Conservation (phyloP, 2,329 filamentous ascomycete genomes). For the Colletotrichum navitas region DNA sequence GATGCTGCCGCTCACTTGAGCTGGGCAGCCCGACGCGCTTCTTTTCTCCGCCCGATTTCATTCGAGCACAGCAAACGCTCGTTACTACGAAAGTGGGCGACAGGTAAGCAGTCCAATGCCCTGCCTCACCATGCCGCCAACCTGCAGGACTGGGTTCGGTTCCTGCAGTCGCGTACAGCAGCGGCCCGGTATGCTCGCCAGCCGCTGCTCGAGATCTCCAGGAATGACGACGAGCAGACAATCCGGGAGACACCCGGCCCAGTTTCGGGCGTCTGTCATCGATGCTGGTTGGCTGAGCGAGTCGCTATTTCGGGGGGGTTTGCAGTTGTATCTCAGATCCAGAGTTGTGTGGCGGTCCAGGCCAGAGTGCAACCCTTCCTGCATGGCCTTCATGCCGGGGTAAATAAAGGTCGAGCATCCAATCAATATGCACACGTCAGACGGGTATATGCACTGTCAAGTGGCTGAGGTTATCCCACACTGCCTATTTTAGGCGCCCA, state of each 20-base stretch:
- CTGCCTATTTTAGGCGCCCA: conserved; percentile 33
- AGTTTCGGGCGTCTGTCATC: conserved; percentile 37
- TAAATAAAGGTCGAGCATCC: conserved; percentile 17
- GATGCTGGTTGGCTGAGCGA: conserved; percentile 35
- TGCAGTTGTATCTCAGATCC: conserved; percentile 32
- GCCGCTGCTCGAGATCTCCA: conserved; percentile 32
- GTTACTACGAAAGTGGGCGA: conserved; percentile 27
- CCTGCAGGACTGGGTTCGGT: conserved; percentile 37
- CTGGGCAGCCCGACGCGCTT: conserved; percentile 19
- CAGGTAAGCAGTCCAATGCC: conserved; percentile 30
- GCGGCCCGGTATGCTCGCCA: conserved; percentile 35
- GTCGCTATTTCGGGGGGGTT: conserved; percentile 40
- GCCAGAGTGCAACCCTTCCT: conserved; percentile 34
- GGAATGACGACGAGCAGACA: conserved; percentile 35
- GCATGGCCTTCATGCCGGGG: conserved; percentile 29
- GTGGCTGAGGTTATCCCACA: conserved; percentile 36
- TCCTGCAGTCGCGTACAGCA: conserved; percentile 40
- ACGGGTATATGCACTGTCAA: conserved; percentile 32
- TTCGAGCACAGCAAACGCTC: conserved; percentile 24
- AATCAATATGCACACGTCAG: conserved; percentile 23
- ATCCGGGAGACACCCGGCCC: conserved; percentile 17
- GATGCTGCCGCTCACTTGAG: conserved; percentile 9
- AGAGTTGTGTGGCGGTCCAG: conserved; percentile 34
- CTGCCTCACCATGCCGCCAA: conserved; percentile 40
- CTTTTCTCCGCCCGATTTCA: conserved; percentile 26